Evolutionary conservation across 1,139 yeast genomes (phyloP).

Genomic region (Protomyces arabidopsidicola): DNA sequence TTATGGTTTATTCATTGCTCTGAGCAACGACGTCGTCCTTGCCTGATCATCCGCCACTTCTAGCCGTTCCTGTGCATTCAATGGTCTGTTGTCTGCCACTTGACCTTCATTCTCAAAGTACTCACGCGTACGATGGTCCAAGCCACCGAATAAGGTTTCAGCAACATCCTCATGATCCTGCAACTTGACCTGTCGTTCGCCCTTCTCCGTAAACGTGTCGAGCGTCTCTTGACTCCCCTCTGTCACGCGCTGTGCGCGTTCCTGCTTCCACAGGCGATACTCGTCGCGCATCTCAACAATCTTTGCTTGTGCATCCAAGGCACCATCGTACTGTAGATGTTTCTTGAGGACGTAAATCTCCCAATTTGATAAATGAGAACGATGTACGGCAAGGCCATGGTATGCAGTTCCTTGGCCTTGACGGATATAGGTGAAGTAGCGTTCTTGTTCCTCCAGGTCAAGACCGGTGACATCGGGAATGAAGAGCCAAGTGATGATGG

Average conservation of each 20-base stretch:
- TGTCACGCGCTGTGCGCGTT: neutral
- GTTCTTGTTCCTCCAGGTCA: constrained; percentile 42
- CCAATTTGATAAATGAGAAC: constrained; percentile 40
- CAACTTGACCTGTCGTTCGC: neutral
- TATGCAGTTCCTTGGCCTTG: constrained; percentile 41
- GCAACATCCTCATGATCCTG: neutral
- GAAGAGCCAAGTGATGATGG: constrained; percentile 39
- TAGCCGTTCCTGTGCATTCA: neutral
- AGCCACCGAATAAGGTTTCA: neutral
- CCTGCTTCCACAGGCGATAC: constrained; percentile 31
- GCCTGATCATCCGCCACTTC: neutral
- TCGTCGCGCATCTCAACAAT: constrained; percentile 41
- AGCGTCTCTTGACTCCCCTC: neutral
- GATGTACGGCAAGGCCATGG: constrained; percentile 43
- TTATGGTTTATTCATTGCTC: neutral
- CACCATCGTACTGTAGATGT: constrained; percentile 41
- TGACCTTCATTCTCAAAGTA: neutral
- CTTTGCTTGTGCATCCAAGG: constrained; percentile 41
- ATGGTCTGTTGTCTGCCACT: neutral
- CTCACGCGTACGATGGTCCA: neutral
- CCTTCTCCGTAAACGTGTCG: neutral
- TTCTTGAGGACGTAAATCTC: constrained; percentile 40
- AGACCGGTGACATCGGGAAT: constrained; percentile 43
- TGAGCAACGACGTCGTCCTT: neutral
- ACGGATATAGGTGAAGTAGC: constrained; percentile 40